Evolutionary conservation across 495 filamentous ascomycete genomes (phyloP).

Genomic region (Copromyces sp.): DNA sequence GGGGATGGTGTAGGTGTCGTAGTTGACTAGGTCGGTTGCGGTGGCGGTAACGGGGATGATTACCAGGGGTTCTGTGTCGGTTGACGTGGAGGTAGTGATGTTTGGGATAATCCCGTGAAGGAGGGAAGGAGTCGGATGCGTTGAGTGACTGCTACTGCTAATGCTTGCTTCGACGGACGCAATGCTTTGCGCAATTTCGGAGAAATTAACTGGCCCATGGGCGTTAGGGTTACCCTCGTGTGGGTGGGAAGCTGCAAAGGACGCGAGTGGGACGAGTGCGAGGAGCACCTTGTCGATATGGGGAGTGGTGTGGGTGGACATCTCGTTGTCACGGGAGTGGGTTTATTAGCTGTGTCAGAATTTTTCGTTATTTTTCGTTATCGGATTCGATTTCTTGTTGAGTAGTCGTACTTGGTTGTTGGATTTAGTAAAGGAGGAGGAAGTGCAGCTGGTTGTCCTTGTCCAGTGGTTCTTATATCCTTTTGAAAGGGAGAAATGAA

Average conservation of each 20-base stretch:
- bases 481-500: neutral
- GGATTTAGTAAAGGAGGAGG: neutral
- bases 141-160: neutral
- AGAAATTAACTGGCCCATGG: neutral
- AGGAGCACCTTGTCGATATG: neutral
- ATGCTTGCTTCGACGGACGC: neutral
- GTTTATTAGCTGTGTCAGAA: neutral
- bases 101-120: neutral
- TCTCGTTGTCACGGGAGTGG: neutral
- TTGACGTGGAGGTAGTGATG: neutral
- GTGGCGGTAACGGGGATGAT: neutral
- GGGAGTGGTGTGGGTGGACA: neutral
- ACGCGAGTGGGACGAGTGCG: neutral
- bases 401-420: neutral
- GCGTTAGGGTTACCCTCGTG: neutral
- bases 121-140: neutral
- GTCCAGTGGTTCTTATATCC: neutral
- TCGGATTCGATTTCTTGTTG: neutral
- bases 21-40: neutral
- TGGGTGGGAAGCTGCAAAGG: neutral
- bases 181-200: neutral
- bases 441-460: accelerated
- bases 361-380: neutral
- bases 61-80: neutral
- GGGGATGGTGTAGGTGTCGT: neutral